Conservation (phyloP, 129 eudicot species). For the Silybum marianum region DNA sequence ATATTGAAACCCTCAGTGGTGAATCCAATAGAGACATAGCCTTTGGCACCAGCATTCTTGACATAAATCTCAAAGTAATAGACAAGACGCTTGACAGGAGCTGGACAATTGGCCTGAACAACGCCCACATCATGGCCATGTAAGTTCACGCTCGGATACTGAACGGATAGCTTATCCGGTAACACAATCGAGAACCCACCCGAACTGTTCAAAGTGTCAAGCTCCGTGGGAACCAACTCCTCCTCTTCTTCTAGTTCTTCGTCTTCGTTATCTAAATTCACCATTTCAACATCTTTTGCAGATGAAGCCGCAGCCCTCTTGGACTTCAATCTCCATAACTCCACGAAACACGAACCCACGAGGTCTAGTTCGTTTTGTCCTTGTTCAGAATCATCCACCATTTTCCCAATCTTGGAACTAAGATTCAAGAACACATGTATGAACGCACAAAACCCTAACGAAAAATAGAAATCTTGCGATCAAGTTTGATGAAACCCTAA, state of each 20-base stretch:
- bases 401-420: not conserved
- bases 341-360: conserved; percentile 52
- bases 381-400: conserved; percentile 32
- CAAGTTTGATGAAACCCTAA: conserved; percentile 15
- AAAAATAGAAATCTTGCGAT: not conserved
- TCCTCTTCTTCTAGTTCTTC: conserved; percentile 34
- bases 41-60: conserved; percentile 82
- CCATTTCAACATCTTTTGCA: conserved; percentile 21
- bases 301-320: conserved; percentile 31
- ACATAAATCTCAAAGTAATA: conserved; percentile 86
- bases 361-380: conserved; percentile 30
- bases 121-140: conserved; percentile 99
- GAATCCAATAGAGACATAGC: conserved; percentile 80
- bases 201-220: conserved; percentile 75
- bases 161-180: conserved; percentile 75
- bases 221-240: conserved; percentile 54
- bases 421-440: conserved; percentile 14
- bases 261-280: conserved; percentile 15
- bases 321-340: conserved; percentile 56
- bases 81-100: conserved; percentile 66
- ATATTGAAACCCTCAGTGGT: conserved; percentile 64
- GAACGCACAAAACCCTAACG: conserved; percentile 22
- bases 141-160: conserved; percentile 57
- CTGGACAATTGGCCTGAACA: conserved; percentile 77
- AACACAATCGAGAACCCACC: conserved; percentile 79